phyloP scores from a whole-genome alignment of 1,139 yeast genomes.

The Candida frijolesensis region DNA sequence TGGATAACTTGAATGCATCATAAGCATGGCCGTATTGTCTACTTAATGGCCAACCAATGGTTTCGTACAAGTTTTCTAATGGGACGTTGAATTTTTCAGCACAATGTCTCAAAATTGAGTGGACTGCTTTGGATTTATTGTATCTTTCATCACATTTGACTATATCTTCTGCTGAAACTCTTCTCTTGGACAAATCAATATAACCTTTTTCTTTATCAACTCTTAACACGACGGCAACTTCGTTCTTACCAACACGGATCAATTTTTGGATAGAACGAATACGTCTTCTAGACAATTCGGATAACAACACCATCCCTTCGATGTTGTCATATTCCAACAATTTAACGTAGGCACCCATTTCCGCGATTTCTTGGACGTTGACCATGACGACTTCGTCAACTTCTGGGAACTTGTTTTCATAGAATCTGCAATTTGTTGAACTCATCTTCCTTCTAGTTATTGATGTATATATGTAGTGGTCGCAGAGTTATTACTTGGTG shows the following conservation, averaged over 20 bases:
- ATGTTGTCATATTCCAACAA: slow-evolving; percentile 95
- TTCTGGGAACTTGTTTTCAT: slow-evolving; percentile 98
- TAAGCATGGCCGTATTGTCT: slow-evolving; percentile 95
- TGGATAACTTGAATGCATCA: slow-evolving; percentile 95
- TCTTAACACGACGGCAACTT: slow-evolving; percentile 97
- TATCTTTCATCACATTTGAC: slow-evolving; percentile 97
- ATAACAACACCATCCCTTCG: slow-evolving; percentile 96
- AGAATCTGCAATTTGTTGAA: slow-evolving; percentile 92
- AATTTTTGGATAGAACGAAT: slow-evolving; percentile 96
- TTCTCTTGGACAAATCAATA: slow-evolving; percentile 95
- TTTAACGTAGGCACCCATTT: slow-evolving; percentile 97
- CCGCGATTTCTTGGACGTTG: slow-evolving; percentile 96
- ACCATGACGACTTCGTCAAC: slow-evolving; percentile 99
- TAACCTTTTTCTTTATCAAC: slow-evolving; percentile 98
- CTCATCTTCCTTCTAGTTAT: slow-evolving; percentile 49
- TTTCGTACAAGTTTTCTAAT: slow-evolving; percentile 80
- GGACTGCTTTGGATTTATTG: slow-evolving; percentile 96
- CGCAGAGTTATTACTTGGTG: neutral
- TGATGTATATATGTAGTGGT: neutral
- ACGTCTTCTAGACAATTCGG: slow-evolving; percentile 98
- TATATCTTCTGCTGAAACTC: slow-evolving; percentile 97
- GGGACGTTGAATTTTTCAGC: slow-evolving; percentile 94
- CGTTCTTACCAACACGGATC: slow-evolving; percentile 97
- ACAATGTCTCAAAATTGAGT: slow-evolving; percentile 95
- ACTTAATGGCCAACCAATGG: slow-evolving; percentile 97